A percentile compares a stretch with the other conserved stretches of the same genome.
These are phyloP conservation scores for Eleusine indica DNA, from an alignment of 176 grass and related monocot species.

Conservation along the genomic window DNA sequence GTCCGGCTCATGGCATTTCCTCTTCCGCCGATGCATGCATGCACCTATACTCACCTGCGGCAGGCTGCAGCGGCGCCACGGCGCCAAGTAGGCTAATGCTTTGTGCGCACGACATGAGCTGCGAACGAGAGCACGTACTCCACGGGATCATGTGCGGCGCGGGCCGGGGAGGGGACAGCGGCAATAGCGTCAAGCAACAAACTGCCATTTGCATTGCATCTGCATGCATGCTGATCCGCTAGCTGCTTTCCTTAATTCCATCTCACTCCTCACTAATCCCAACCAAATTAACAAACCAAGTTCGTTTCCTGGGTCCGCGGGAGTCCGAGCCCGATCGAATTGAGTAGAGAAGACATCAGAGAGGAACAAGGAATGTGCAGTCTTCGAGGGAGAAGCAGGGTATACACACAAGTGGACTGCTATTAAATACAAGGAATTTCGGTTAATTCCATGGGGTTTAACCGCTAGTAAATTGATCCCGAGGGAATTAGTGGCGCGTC, in stretches of 20 bases:
- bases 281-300: background rate
- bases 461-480: conserved; percentile 48
- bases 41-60: background rate
- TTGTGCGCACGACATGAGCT: background rate
- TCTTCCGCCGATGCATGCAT: background rate
- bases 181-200: conserved; percentile 46
- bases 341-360: conserved; percentile 52
- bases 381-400: background rate
- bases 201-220: background rate
- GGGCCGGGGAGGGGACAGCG: conserved; percentile 9
- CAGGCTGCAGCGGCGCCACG: background rate
- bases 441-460: conserved; percentile 17
- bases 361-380: conserved; percentile 48
- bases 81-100: background rate
- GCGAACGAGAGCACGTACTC: conserved; percentile 13
- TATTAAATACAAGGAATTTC: conserved; percentile 8
- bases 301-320: background rate
- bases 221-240: background rate
- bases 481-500: conserved; percentile 46
- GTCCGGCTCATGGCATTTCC: background rate
- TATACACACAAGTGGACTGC: no score
- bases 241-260: background rate
- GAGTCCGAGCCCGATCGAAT: background rate
- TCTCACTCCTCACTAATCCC: conserved; percentile 23
- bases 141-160: conserved; percentile 15